Evolutionary conservation across 768 basidiomycete species (phyloP), one percentile per base, ranked within the genome.

Genomic region (Fomitopsis pulvina): DNA sequence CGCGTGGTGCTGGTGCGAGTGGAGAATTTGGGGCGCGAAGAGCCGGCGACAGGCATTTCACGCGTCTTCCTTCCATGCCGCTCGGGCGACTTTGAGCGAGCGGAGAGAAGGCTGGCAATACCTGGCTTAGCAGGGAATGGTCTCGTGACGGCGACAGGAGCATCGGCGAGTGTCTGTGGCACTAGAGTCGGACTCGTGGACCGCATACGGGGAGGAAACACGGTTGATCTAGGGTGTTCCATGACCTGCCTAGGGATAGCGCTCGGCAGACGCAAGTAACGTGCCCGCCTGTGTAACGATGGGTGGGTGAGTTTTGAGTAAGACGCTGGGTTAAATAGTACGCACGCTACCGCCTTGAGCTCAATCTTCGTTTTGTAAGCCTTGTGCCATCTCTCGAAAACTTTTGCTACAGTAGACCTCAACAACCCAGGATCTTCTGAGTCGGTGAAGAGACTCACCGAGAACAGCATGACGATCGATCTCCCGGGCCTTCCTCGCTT

Each of bases 271-370:
- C 85, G 83, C 53, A 92, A 76, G 67, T 88, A 86, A 58, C 88
- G 78, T 34, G 90, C 89, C 22, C 89, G 88, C 51, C 89, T 92
- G 48, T 18, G 9, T 29, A 2, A 51, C 57, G 18, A 45, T 52
- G 60, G 59, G 53, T n/a, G 61, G 32, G 38, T 50, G 41, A 42
- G 49, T 27, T 28, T 41, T 41, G 29, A 34, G n/a, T 48, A 55
- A 16, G 53, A 26, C 41, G 47, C 40, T 28, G 55, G 20, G 25
- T 20, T 10, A 41, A 32, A 5, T 14, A 16, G 47, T 45, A 81
- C 88, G 72, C 64, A 92, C 90, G 86, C 87, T 42, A 90, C 82
- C 45, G 90, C 87, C 63, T 87, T 89, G 37, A 85, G 73, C 34
- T 85, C 82, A 37, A 83, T 73, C 61, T 85, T 88, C 16, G 80